Evolutionary conservation across 805 yeast species (phyloP), one percentile per base, ranked within the genome.

Genomic region (Scheffersomyces ergatensis): DNA sequence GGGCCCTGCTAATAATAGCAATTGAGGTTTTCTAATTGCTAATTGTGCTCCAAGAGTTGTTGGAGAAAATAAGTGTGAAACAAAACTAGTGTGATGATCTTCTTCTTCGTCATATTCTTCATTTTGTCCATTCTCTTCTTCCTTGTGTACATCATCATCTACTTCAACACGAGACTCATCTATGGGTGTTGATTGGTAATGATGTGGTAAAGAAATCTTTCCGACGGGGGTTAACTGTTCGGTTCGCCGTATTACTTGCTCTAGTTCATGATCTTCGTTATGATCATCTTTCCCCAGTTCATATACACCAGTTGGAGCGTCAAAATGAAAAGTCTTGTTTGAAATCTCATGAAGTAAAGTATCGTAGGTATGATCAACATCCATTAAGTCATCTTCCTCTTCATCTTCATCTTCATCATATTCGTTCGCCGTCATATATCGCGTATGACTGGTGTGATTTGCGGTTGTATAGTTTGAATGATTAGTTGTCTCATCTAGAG

Each of bases 41-140:
- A 59, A 54, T 38, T 60, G 56, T 4, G 74, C 74, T 0, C 76
- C 76, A 16, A 70, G 44, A n/a, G 49, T 50, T 2, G 76, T 70
- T 2, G 74, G 76, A 34, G 65, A 64, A 9, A 63, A 48, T 8
- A 62, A 33, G 1, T 39, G 33, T 19, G 46, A 51, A 12, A 51
- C 53, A 34, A 51, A 46, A 21, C 54, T 49, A 13, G 16, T 31
- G 5, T 36, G 38, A 7, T 36, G 33, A 11, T 47, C 50, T 11
- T 44, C 46, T 16, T 26, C 20, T n/a, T 37, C 34, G 4, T n/a
- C 14, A 12, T n/a, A 29, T 17, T 27, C 41, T 23, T n/a, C 30
- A 21, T 27, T 18, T 18, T 37, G 37, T 12, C 32, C 38, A 16
- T 34, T 21, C 4, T 20, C 32, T 6, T 21, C 18, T 11, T 17